phyloP scores from a whole-genome alignment of 1,139 yeast species.

The Nematodospora anomalae region DNA sequence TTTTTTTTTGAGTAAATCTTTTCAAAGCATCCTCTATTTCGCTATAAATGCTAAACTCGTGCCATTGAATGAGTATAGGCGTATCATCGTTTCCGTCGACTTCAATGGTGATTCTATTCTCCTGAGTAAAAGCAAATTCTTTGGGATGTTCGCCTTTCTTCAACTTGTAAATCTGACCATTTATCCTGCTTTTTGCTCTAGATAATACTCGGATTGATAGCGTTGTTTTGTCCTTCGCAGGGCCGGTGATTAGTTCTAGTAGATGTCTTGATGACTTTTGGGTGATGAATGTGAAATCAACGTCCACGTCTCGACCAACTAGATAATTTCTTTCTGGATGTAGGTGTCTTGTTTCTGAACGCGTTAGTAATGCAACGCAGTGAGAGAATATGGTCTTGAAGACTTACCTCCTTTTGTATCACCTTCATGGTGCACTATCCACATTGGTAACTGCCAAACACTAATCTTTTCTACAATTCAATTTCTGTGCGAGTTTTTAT shows the following conservation, averaged over 20 bases:
- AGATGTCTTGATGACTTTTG: slow-evolving; percentile 33
- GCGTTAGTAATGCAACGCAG: slow-evolving; percentile 6
- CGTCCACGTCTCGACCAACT: slow-evolving; percentile 33
- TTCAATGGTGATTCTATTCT: slow-evolving; percentile 19
- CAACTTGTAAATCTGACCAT: slow-evolving; percentile 27
- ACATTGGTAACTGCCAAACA: no score
- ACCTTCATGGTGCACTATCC: slow-evolving; percentile 15
- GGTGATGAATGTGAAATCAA: slow-evolving; percentile 17
- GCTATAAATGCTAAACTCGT: slow-evolving; percentile 19
- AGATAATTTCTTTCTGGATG: slow-evolving; percentile 22
- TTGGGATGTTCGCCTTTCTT: slow-evolving; percentile 21
- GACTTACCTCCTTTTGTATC: slow-evolving; percentile 18
- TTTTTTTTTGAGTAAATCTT: neutral
- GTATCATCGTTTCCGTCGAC: slow-evolving; percentile 14
- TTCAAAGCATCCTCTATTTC: slow-evolving; percentile 1
- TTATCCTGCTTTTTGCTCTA: slow-evolving; percentile 32
- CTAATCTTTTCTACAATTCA: no score
- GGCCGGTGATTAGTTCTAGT: slow-evolving; percentile 20
- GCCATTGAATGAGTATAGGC: slow-evolving; percentile 25
- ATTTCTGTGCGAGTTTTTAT: no score
- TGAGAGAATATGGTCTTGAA: neutral
- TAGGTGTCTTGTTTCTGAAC: slow-evolving; percentile 14
- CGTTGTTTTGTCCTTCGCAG: slow-evolving; percentile 17
- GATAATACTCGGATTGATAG: slow-evolving; percentile 27
- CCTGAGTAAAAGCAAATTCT: slow-evolving; percentile 18